Base-by-base conservation (phyloP, 2,329 filamentous ascomycete species). In the Aspergillus caelatus region DNA sequence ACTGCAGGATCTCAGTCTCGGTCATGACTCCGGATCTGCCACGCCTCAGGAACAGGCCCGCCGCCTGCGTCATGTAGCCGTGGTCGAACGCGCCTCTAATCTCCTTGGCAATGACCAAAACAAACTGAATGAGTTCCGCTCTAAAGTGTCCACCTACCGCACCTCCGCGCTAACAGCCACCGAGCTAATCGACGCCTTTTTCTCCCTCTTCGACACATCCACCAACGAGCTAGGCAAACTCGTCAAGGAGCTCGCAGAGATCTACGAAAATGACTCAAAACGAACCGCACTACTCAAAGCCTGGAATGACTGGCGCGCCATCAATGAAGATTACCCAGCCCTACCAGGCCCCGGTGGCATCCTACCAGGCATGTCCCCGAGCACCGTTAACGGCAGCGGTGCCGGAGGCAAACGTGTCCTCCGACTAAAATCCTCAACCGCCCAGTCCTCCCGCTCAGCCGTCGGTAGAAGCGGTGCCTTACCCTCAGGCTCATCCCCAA, bases 231-330 rank as follows among this genome's bases (percentile, higher is more conserved):
- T 99, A 0, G 94, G 94, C 16, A 97, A 94, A 30, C 85, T 99
- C 0, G 86, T 98, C 66, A 91, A 94, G 65, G 95, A 99, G 75
- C 86, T 97, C 3, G 91, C 94, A 6, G 94, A 98, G 58, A 88
- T 99, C 12, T 98, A 95, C 71, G 94, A 99, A 70, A 90, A 96
- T 69, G 85, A 90, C 57, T 75, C 78, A 21, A 97, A 96, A 75
- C 88, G 88, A 1, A 89, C 90, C 58, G 84, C 82, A 0, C 81
- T 99, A 3, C 86, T 93, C 30, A 90, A 90, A 71, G 92, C 94
- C 1, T 97, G 94, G 93, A 92, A 93, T 70, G 92, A 97, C 78
- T 97, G 94, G 92, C 92, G 92, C 54, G 93, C 93, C 43, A 95
- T 96, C 79, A 96, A 96, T 69, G 94, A 97, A 78, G 94, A 97